Evolutionary conservation across 2,329 filamentous ascomycete genomes (phyloP), one percentile per base, ranked within the genome.

Genomic region (Sporothrix curviconia): DNA sequence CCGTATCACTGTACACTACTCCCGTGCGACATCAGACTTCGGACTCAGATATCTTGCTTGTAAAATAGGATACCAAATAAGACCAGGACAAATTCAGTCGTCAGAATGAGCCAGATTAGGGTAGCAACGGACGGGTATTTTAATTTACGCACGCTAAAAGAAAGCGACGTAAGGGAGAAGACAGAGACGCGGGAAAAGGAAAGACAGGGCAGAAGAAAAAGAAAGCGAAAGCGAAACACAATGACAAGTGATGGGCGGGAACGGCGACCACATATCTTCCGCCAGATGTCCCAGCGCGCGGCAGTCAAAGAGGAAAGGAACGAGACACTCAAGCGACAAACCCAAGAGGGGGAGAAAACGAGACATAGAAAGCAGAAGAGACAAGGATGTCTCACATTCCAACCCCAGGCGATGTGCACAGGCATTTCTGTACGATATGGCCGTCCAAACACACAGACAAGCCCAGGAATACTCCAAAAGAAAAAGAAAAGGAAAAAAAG

Each of bases 131-230:
- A 39, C 44, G 39, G 51, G 39, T 43, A 54, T 43, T 54, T 53
- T 54, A 54, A 54, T 43, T 54, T 54, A 54, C 39, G 51, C 51
- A 54, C 51, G 51, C 51, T 54, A 54, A 43, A 25, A 17, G 34
- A 36, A 34, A 54, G 39, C 25, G 39, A 44, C 17, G 28, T 34
- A 43, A 54, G 39, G 51, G 51, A 42, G 50, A 28, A 19, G 25
- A 42, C 37, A 32, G 37, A 22, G 34, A 52, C 49, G 25, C 36
- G 36, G 49, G 22, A 53, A 53, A 53, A 44, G 55, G 36, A 32
- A 39, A 34, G 39, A 30, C 12, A 19, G 36, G 49, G 22, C 34
- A 52, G 25, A 8, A 32, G 25, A 32, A 32, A 25, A 3, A 49
- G 9, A 32, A n/a, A 52, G n/a, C n/a, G n/a, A n/a, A n/a, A n/a